These are phyloP conservation scores for Lactarius sanguifluus DNA, from an alignment of 768 basidiomycete species.

Conservation along the genomic window DNA sequence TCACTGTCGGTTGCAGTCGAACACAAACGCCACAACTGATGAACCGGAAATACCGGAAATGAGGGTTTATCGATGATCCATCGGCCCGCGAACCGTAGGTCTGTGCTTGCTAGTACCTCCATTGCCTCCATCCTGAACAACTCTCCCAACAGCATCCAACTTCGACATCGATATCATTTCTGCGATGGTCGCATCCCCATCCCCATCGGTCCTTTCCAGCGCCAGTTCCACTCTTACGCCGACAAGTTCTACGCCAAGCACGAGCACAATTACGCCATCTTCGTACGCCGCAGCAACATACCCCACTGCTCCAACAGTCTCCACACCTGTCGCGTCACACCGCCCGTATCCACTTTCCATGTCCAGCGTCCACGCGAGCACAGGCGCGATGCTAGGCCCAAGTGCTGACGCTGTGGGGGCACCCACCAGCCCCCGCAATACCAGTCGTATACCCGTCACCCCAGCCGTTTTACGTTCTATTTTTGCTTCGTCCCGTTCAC, in stretches of 20 bases:
- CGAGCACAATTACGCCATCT: constrained; percentile 24
- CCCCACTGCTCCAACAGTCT: background rate
- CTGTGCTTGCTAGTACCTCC: background rate
- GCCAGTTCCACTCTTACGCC: constrained; percentile 23
- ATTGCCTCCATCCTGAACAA: background rate
- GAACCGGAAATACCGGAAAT: background rate
- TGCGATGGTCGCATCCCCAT: constrained; percentile 22
- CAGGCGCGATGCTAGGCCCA: constrained; percentile 5
- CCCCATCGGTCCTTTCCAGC: constrained; percentile 23
- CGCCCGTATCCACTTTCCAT: constrained; percentile 27
- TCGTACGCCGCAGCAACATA: constrained; percentile 22
- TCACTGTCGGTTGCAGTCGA: background rate
- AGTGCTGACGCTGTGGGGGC: constrained; percentile 37
- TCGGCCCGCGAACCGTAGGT: background rate
- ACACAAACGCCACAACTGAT: background rate
- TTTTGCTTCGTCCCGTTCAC: constrained; percentile 81
- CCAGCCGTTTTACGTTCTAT: constrained; percentile 80
- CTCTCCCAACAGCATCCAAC: background rate
- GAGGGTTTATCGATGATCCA: background rate
- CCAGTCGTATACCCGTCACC: constrained; percentile 76
- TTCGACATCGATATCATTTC: background rate
- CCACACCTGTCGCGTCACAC: constrained; percentile 10
- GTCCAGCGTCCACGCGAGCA: constrained; percentile 15
- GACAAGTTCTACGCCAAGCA: constrained; percentile 23
- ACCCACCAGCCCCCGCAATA: constrained; percentile 43